Evolutionary conservation across 768 basidiomycete species (phyloP).

Genomic region (Roridomyces roridus): DNA sequence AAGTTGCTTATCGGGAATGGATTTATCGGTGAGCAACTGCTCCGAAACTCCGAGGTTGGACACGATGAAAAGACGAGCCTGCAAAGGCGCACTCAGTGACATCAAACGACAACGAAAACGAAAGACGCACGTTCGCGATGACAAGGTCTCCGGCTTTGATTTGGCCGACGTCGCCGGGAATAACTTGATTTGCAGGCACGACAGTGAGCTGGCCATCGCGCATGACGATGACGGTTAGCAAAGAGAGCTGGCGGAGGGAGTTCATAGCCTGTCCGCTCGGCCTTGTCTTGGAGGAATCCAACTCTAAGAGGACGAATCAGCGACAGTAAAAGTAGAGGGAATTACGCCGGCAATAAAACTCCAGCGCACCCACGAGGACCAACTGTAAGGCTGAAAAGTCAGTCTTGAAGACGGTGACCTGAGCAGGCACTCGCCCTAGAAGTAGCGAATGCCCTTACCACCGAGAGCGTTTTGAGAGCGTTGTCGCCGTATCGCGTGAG

Average conservation of each 20-base stretch:
- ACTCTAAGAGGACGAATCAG: no score
- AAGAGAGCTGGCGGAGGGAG: constrained; percentile 52
- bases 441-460: no score
- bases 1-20: constrained; percentile 45
- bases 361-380: no score
- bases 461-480: no score
- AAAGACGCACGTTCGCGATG: constrained; percentile 47
- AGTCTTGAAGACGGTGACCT: no score
- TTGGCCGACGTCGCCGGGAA: constrained; percentile 46
- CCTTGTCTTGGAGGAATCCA: constrained; percentile 53
- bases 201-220: constrained; percentile 46
- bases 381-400: no score
- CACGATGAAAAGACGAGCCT: constrained; percentile 48
- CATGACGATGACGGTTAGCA: constrained; percentile 51
- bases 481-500: no score
- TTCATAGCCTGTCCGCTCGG: constrained; percentile 60
- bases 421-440: no score
- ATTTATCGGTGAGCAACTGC: constrained; percentile 59
- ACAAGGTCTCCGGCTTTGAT: constrained; percentile 50
- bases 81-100: neutral
- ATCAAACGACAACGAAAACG: neutral
- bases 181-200: constrained; percentile 49
- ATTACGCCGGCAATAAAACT: no score
- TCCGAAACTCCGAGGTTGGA: constrained; percentile 58
- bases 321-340: no score